Percentiles rank a stretch among this genome's conserved stretches.
phyloP scores from a whole-genome alignment of 129 eudicot genomes.

The Dittrichia graveolens region DNA sequence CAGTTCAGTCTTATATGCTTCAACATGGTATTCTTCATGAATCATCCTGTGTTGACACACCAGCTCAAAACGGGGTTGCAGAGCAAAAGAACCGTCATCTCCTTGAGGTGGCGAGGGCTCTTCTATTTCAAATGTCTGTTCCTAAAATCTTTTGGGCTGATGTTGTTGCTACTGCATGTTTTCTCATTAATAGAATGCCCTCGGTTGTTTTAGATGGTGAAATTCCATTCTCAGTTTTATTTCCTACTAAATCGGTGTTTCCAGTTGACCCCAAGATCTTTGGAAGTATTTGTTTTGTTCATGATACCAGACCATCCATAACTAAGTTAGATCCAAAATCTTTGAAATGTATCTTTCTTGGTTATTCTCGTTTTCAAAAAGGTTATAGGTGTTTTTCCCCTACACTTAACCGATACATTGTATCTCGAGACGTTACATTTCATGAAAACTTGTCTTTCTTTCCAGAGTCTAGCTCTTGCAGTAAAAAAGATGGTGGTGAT shows the following conservation, averaged over 20 bases:
- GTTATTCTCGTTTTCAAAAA: not conserved
- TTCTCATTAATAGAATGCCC: not conserved
- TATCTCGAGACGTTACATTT: not conserved
- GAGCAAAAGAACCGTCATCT: too few relatives aligned
- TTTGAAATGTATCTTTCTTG: not conserved
- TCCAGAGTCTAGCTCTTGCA: too few relatives aligned
- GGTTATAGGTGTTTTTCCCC: not conserved
- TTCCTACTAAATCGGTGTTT: not conserved
- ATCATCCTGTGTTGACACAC: too few relatives aligned
- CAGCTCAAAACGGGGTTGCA: too few relatives aligned
- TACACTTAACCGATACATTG: not conserved
- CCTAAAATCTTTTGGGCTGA: too few relatives aligned
- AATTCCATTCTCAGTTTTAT: not conserved
- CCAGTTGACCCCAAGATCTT: not conserved
- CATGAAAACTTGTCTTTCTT: not conserved
- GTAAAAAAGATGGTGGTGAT: too few relatives aligned
- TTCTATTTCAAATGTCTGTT: too few relatives aligned
- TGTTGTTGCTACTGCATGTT: too few relatives aligned
- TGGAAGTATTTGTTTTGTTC: not conserved
- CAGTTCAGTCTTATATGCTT: too few relatives aligned
- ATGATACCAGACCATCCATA: not conserved
- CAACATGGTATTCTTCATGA: too few relatives aligned
- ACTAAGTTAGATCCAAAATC: conserved; percentile 4
- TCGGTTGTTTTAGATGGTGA: not conserved
- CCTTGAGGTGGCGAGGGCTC: too few relatives aligned